Base-by-base conservation (phyloP, 371 early-diverging fungal genomes). In the Rhizopus arrhizus region DNA sequence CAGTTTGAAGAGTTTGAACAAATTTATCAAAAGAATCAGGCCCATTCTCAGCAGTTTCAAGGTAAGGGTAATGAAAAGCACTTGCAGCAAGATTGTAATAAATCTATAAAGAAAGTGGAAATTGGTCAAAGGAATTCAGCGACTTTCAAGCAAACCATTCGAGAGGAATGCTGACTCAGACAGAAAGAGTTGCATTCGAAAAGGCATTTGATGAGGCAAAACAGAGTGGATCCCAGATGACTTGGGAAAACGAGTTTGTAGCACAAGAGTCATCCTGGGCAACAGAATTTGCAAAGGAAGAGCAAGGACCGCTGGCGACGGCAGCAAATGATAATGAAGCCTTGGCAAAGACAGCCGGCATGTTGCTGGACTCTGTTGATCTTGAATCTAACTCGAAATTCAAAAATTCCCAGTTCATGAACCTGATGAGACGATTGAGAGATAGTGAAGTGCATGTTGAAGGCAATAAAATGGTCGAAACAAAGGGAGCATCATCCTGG, bases 391-490 rank as follows among this genome's bases (percentile, higher is more conserved):
- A 95, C 51, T 94, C 96, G 16, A 96, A 97, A 70, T 94, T 98
- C 66, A 90, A 91, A 65, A 82, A 90, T 50, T 96, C 95, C 4
- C 87, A 91, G 46, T 98, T 98, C 64, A 73, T 97, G 81, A 81
- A 82, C 16, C 83, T 97, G 66, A 95, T 98, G 95, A 82, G 91
- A 45, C 83, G 91, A 57, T 73, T 98, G 48, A 85, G 93, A 68
- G 93, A 98, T 70, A 85, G 89, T 32, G 88, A 95, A 71, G 83
- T 93, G 0, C 82, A 85, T 0, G 89, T 96, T 57, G 91, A 91
- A 65, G 93, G 91, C 13, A 86, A 92, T 68, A 88, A 91, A 67
- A 77, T 95, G 42, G 92, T 95, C 34, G 78, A 81, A 48, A 76
- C 81, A 28, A 62, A 63, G 3, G 69, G 73, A 2, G n/a, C 32